phyloP scores from a whole-genome alignment of 176 grass and related monocot species.

The Carex myosuroides region DNA sequence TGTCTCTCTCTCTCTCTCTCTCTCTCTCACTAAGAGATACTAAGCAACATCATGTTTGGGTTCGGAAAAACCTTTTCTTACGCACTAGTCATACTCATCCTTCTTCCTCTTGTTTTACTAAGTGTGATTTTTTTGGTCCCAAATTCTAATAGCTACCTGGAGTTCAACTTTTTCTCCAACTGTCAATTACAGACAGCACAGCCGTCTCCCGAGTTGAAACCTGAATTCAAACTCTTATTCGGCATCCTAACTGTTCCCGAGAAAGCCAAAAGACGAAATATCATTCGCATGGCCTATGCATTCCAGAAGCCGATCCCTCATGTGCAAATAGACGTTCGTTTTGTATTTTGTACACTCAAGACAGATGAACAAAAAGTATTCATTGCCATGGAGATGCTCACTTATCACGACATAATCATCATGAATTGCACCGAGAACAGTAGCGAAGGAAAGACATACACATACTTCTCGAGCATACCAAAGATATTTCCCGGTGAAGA shows the following conservation, averaged over 20 bases:
- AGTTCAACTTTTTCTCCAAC: neutral
- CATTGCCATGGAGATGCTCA: constrained; percentile 35
- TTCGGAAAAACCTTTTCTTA: neutral
- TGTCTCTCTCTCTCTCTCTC: neutral
- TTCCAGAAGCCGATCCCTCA: constrained; percentile 13
- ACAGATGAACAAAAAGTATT: constrained; percentile 31
- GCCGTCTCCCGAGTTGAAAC: neutral
- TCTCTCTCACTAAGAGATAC: neutral
- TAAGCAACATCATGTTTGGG: constrained; percentile 7
- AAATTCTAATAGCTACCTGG: neutral
- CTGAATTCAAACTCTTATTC: constrained; percentile 29
- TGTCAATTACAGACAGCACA: neutral
- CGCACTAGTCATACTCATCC: neutral
- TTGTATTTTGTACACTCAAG: constrained; percentile 32
- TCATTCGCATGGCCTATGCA: constrained; percentile 32
- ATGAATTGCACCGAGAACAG: constrained; percentile 22
- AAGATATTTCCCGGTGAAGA: neutral
- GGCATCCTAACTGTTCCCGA: constrained; percentile 29
- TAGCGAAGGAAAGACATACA: constrained; percentile 13
- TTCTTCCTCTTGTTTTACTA: constrained; percentile 3
- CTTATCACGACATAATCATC: constrained; percentile 17
- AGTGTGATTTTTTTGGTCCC: neutral
- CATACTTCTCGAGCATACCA: constrained; percentile 16
- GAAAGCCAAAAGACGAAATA: constrained; percentile 31
- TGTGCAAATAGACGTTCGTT: constrained; percentile 37